Base-by-base conservation (phyloP, 768 basidiomycete species). In the Suillus subaureus region DNA sequence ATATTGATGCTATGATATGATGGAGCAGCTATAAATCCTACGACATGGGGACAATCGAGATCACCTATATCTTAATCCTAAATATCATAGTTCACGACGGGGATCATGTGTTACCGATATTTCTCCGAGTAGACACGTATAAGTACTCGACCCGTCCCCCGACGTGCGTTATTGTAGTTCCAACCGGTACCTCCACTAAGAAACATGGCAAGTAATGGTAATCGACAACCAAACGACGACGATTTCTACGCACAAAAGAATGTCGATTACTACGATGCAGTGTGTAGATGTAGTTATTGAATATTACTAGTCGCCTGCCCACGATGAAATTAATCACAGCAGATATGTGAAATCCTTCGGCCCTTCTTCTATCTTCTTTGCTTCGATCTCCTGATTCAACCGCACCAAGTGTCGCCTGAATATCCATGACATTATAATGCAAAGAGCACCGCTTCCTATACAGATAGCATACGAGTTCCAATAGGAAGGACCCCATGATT, bases 381-480 rank as follows among this genome's bases (percentile, higher is more conserved):
- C 68, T 45, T 84, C 82, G 39, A 79, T 68, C 67, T 76, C 69
- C 62, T 62, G 68, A 68, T 87, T 88, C 55, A 84, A 66, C 23
- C 67, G 66, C 33, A 67, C 71, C 55, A 89, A 74, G 65, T 86
- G 78, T n/a, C 67, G 68, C 61, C 83, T 79, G 72, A 88, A 85
- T n/a, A 74, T 65, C 69, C 81, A 79, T 66, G 81, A 82, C 78
- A 89, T 81, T 33, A 84, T 68, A 40, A 87, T 84, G 8, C 82
- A 78, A 37, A 83, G 62, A 6, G 80, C 82, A 68, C 80, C 86
- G 66, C 84, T 82, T 61, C 84, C 79, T 52, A 90, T 88, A 78
- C 89, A 92, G 65, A 96, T 90, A 28, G 82, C 85, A 77, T 88
- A 96, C 2, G 91, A 91, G 51, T 83, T 81, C 15, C 77, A 77